These are phyloP conservation scores for Ilyonectria mors-panacis DNA, from an alignment of 2,329 filamentous ascomycete species.

Conservation along the genomic window DNA sequence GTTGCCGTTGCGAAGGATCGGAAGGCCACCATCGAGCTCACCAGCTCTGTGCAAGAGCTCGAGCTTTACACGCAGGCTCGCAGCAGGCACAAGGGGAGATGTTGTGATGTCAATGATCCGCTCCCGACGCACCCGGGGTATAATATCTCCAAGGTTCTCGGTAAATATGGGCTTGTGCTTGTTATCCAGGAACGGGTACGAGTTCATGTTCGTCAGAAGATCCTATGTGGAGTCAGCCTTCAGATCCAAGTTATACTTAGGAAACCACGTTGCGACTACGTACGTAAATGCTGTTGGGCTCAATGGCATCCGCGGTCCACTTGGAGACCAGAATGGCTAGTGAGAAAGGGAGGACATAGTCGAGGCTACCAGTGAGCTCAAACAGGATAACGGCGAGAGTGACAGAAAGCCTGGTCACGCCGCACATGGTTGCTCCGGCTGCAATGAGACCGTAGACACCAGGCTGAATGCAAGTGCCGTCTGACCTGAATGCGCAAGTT, in stretches of 20 bases:
- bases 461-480: conserved; percentile 90
- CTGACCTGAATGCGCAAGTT: conserved; percentile 77
- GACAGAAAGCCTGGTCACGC: conserved; percentile 92
- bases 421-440: conserved; percentile 97
- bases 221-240: conserved; percentile 67
- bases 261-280: conserved; percentile 48
- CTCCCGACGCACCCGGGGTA: conserved; percentile 80
- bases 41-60: conserved; percentile 86
- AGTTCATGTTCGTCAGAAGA: conserved; percentile 95
- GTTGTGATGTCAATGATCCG: conserved; percentile 90
- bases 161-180: conserved; percentile 95
- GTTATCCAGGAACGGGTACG: conserved; percentile 97
- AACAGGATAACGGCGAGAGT: conserved; percentile 96
- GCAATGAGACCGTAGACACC: conserved; percentile 97
- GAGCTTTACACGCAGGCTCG: conserved; percentile 83
- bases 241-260: neutral
- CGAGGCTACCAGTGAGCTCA: conserved; percentile 92
- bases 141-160: conserved; percentile 88
- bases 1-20: conserved; percentile 83
- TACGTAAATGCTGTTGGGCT: conserved; percentile 93
- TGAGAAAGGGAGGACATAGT: conserved; percentile 96
- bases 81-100: conserved; percentile 84
- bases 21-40: conserved; percentile 92
- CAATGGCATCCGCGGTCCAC: conserved; percentile 96
- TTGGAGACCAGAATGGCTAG: conserved; percentile 94